Conservation (phyloP, 2,329 filamentous ascomycete species). For the Phoma sp. region DNA sequence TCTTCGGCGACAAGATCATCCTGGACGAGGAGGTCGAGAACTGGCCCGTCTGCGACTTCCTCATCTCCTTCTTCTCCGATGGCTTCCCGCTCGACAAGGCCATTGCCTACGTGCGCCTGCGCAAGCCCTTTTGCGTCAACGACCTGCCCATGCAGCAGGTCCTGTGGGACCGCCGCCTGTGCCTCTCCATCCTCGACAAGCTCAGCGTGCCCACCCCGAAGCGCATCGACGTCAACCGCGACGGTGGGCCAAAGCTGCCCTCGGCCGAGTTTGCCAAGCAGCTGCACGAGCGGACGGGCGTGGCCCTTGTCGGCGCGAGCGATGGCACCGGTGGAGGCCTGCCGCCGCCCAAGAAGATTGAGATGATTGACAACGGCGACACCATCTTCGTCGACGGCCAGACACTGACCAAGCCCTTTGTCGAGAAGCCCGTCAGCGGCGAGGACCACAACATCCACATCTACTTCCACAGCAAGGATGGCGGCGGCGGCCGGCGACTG, state of each 20-base stretch:
- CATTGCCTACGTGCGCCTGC: constrained; percentile 89
- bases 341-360: constrained; percentile 70
- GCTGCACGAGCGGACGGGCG: constrained; percentile 79
- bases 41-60: constrained; percentile 94
- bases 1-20: constrained; percentile 99
- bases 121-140: constrained; percentile 97
- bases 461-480: constrained; percentile 87
- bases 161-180: constrained; percentile 92
- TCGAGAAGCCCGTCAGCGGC: constrained; percentile 97
- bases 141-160: constrained; percentile 97
- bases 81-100: constrained; percentile 97
- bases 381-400: constrained; percentile 86
- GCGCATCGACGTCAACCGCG: constrained; percentile 88
- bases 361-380: constrained; percentile 89
- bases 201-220: constrained; percentile 89
- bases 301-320: constrained; percentile 74
- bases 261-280: constrained; percentile 82
- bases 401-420: constrained; percentile 87
- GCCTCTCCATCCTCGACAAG: constrained; percentile 84
- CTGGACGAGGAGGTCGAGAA: constrained; percentile 96
- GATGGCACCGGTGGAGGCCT: constrained; percentile 69
- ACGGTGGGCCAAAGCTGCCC: constrained; percentile 83
- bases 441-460: constrained; percentile 99
- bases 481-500: constrained; percentile 87
- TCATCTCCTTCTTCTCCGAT: constrained; percentile 98